Conservation (phyloP, 2,329 filamentous ascomycete species). For the Elsinoe batatas region DNA sequence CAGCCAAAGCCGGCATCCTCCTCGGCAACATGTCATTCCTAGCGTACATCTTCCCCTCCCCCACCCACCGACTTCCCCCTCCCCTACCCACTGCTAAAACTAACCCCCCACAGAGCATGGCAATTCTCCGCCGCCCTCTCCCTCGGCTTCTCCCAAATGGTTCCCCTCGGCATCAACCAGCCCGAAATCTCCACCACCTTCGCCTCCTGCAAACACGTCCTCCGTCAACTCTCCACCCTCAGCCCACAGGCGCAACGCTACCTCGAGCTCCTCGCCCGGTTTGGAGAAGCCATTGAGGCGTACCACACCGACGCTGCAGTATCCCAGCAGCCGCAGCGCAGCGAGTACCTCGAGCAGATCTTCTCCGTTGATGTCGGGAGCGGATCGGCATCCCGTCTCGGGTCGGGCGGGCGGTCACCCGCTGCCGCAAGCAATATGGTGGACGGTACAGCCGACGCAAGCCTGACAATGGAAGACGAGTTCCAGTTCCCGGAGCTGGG, state of each 20-base stretch:
- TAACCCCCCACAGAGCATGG: constrained; percentile 33
- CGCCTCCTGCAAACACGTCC: constrained; percentile 39
- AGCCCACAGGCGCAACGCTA: constrained; percentile 51
- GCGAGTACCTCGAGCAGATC: background rate
- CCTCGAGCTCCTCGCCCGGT: constrained; percentile 41
- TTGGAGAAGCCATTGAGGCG: constrained; percentile 8
- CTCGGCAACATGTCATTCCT: constrained; percentile 50
- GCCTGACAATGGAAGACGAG: background rate
- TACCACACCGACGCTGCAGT: background rate
- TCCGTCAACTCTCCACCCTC: constrained; percentile 38
- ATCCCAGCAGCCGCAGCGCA: background rate
- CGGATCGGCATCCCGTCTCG: background rate
- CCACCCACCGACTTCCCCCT: background rate
- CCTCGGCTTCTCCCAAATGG: constrained; percentile 48
- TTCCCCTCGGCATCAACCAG: constrained; percentile 34
- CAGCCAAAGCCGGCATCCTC: constrained; percentile 36
- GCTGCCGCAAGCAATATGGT: background rate
- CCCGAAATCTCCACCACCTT: constrained; percentile 41
- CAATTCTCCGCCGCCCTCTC: constrained; percentile 49
- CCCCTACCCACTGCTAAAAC: constrained; percentile 28
- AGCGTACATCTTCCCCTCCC: constrained; percentile 35
- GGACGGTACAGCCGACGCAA: background rate
- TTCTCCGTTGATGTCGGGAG: background rate
- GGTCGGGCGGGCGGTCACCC: background rate
- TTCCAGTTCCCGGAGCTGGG: background rate